Percentiles rank a stretch among this genome's conserved stretches.
Conservation (phyloP, 2,329 filamentous ascomycete genomes). For the Fusarium nurragi region DNA sequence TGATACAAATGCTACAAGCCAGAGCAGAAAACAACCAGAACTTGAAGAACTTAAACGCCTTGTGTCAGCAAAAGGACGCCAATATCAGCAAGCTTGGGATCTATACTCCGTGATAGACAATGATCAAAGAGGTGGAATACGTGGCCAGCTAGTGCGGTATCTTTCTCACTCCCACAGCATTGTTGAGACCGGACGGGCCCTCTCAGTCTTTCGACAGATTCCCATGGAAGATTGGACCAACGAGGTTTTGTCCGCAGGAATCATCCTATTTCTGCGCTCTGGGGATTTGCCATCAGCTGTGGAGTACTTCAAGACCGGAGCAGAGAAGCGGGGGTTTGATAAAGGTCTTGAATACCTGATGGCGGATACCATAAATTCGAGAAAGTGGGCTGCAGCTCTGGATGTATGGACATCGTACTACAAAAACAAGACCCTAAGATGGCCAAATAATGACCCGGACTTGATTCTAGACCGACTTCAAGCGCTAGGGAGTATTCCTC, state of each 20-base stretch:
- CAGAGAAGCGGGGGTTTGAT: conserved; percentile 47
- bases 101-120: conserved; percentile 53
- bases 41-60: conserved; percentile 28
- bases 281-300: conserved; percentile 53
- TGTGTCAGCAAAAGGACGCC: conserved; percentile 40
- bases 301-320: conserved; percentile 51
- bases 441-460: conserved; percentile 8
- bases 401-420: conserved; percentile 52
- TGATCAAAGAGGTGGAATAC: conserved; percentile 43
- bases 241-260: conserved; percentile 51
- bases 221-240: conserved; percentile 53
- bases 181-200: conserved; percentile 57
- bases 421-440: conserved; percentile 21
- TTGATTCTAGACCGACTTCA: conserved; percentile 31
- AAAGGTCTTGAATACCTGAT: conserved; percentile 58
- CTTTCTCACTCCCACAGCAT: conserved; percentile 56
- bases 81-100: conserved; percentile 56
- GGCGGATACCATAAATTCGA: conserved; percentile 51
- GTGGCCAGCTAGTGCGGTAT: conserved; percentile 51
- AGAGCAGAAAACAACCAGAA: neutral
- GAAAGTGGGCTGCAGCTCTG: conserved; percentile 51
- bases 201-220: conserved; percentile 55
- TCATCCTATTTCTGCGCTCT: conserved; percentile 55
- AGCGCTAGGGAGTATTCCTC: conserved; percentile 41
- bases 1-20: neutral